phyloP scores from a whole-genome alignment of 78 protist species.

The Capsaspora owczarzaki region DNA sequence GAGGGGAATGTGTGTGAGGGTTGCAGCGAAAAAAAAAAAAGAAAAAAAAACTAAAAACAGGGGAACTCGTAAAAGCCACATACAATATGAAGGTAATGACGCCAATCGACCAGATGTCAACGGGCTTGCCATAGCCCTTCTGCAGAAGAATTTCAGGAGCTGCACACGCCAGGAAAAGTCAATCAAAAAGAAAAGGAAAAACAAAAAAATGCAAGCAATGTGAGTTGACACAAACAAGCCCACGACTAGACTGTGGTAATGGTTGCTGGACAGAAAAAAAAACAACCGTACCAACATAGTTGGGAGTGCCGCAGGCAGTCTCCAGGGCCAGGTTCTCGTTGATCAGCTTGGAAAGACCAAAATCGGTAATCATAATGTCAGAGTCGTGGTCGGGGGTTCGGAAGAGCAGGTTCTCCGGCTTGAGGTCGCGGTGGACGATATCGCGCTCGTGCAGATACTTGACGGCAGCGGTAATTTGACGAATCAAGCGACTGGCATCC shows the following conservation, averaged over 20 bases:
- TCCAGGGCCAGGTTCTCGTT: conserved; percentile 3
- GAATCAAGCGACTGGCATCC: conserved; percentile 21
- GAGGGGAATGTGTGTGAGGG: neutral
- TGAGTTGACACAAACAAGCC: too few species aligned
- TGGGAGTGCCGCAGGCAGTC: conserved; percentile 28
- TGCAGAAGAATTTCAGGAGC: conserved; percentile 72
- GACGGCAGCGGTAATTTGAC: conserved; percentile 31
- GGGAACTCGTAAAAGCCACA: neutral
- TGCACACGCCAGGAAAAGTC: too few species aligned
- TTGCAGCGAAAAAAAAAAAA: neutral
- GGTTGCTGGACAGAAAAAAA: too few species aligned
- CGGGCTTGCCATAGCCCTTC: conserved; percentile 68
- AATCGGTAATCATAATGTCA: conserved; percentile 32
- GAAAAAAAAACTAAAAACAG: neutral
- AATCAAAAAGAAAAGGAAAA: too few species aligned
- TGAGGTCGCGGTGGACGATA: conserved; percentile 68
- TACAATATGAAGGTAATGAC: conserved; percentile 64
- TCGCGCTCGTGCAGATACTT: conserved; percentile 38
- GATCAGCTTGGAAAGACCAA: conserved; percentile 53
- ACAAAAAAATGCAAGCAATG: too few species aligned
- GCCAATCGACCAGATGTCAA: conserved; percentile 74
- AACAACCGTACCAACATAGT: conserved; percentile 16
- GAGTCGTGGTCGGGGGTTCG: neutral
- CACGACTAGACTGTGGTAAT: too few species aligned
- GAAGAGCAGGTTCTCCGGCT: conserved; percentile 56